Conservation (phyloP, 345 rosid genomes). For the Eucalyptus camaldulensis region DNA sequence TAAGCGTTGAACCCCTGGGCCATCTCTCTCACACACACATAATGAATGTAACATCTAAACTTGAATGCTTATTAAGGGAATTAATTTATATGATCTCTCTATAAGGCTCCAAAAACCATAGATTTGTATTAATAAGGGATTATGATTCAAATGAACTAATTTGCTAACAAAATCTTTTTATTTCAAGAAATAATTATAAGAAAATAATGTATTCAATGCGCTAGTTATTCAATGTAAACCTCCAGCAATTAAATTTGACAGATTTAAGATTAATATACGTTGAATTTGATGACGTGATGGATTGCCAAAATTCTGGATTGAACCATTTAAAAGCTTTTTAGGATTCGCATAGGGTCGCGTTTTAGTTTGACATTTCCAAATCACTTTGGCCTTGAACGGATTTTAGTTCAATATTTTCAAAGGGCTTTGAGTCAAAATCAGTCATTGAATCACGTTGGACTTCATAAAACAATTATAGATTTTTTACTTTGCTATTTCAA, state of each 20-base stretch:
- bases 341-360: not conserved
- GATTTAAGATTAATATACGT: not conserved
- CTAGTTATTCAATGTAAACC: not conserved
- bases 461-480: not conserved
- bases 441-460: fast-evolving
- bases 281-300: not conserved
- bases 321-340: not conserved
- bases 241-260: not conserved
- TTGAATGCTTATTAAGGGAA: too few relatives aligned
- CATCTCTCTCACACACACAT: too few relatives aligned
- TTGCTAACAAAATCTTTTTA: not conserved
- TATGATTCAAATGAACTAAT: not conserved
- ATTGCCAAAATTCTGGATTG: not conserved
- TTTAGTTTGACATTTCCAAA: not conserved
- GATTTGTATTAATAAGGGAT: not conserved
- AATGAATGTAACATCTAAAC: too few relatives aligned
- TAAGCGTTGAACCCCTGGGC: too few relatives aligned
- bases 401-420: not conserved
- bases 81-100: too few relatives aligned
- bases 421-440: not conserved
- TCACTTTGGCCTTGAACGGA: not conserved
- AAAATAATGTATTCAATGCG: not conserved
- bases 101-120: too few relatives aligned
- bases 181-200: not conserved
- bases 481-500: not conserved